Evolutionary conservation across 768 basidiomycete genomes (phyloP), one percentile per base, ranked within the genome.

Genomic region (Amanita subjunquillea): DNA sequence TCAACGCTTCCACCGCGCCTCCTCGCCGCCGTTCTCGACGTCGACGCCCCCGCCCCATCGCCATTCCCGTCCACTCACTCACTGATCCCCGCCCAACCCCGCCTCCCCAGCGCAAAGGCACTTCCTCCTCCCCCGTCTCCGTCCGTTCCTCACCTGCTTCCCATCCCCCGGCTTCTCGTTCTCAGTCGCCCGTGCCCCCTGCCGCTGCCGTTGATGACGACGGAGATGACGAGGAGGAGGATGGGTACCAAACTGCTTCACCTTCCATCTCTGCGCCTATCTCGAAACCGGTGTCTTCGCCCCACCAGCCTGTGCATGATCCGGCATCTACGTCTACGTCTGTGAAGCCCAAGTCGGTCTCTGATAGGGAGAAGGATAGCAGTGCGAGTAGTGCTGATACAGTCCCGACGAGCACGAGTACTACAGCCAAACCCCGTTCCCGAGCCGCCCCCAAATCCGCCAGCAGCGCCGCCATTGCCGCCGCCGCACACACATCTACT

Each of bases 111-210:
- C 56, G 27, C 65, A 65, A 67, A 67, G 55, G 56, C 65, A 47
- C 69, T 66, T 56, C 68, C 66, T 23, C 67, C 66, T 44, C 70
- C 64, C n/a, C 79, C 73, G 6, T 81, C 83, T 0, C 82, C 84
- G 8, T 77, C 82, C 3, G 80, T 82, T 4, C 48, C 72, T 63
- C n/a, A 3, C 41, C 17, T 22, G 41, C 23, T 12, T 42, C 41
- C 4, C 41, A 42, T 23, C 41, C 41, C 4, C 41, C 41, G 10
- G 20, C 8, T 10, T 42, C 41, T 12, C 22, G 41, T 12, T 42
- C 41, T 10, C 41, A 42, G 20, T 20, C 17, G 10, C 41, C 20
- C 10, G 41, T 10, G 4, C 41, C 22, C 23, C 7, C n/a, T 25
- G 9, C 20, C 22, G 41, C 20, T 23, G 20, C 12, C 10, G 22